A percentile compares a stretch with the other conserved stretches of the same genome.
Evolutionary conservation across 1,139 yeast genomes (phyloP).

Genomic region (Geotrichum restrictum): DNA sequence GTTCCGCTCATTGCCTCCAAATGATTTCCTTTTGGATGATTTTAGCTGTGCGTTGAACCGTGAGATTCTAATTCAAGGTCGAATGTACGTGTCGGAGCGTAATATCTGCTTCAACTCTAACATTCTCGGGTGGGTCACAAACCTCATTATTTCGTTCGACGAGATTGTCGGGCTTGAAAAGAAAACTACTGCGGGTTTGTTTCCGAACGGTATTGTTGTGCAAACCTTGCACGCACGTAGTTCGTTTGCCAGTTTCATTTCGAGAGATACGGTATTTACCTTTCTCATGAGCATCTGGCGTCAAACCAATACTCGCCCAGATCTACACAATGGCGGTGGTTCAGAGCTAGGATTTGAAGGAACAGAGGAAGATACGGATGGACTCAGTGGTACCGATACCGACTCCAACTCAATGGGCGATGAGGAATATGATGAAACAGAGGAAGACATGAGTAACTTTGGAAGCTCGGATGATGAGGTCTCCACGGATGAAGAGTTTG

Average conservation of each 20-base stretch:
- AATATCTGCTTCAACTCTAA: constrained; percentile 88
- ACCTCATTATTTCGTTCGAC: constrained; percentile 62
- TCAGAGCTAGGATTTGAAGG: constrained; percentile 43
- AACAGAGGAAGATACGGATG: constrained; percentile 39
- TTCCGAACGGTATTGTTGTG: constrained; percentile 85
- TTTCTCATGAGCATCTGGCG: constrained; percentile 49
- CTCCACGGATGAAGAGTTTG: constrained; percentile 25
- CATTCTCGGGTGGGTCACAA: constrained; percentile 89
- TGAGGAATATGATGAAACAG: constrained; percentile 29
- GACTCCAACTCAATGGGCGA: constrained; percentile 24
- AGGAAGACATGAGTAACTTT: constrained; percentile 24
- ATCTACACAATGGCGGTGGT: background rate
- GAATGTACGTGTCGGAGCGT: constrained; percentile 76
- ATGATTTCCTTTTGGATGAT: constrained; percentile 75
- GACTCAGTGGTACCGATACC: constrained; percentile 21
- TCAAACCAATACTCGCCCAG: constrained; percentile 27
- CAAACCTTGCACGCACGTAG: constrained; percentile 65
- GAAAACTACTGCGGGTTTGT: constrained; percentile 78
- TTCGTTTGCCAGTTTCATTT: constrained; percentile 76
- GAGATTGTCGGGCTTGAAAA: constrained; percentile 75
- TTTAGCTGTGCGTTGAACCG: constrained; percentile 85
- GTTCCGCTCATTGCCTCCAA: constrained; percentile 63
- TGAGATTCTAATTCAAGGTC: constrained; percentile 88
- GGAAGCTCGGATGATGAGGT: constrained; percentile 23
- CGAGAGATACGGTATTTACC: constrained; percentile 74